Evolutionary conservation across 2,329 filamentous ascomycete species (phyloP), one percentile per base, ranked within the genome.

Genomic region (Rhinocladiella similis): DNA sequence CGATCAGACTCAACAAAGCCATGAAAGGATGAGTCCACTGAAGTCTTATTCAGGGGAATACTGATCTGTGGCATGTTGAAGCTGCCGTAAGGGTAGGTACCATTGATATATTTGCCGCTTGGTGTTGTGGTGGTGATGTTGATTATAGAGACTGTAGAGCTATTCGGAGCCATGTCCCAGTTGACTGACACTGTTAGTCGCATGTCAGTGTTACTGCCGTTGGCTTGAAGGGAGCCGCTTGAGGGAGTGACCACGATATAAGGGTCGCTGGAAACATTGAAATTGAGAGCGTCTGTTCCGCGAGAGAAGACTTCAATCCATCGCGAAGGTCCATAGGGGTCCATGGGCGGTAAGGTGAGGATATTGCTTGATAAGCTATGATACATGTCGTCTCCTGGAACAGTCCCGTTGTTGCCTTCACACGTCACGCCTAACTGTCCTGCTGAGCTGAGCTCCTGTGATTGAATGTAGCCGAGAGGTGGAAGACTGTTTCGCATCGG

Each of bases 401-500:
- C 81, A 0, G 83, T 84, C 1, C 84, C 86, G 60, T 88, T 88
- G 58, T 78, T 81, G 1, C 82, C 85, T 66, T 90, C 85, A 1
- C 88, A 77, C 1, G 82, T 75, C 43, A 90, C 74, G 19, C 85
- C 84, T 53, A 90, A 74, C 52, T 85, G 78, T 6, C 87, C 87
- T 0, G 82, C 80, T 5, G 88, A 73, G 4, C 81, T 80, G 12
- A 78, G 77, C 50, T 86, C 82, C 1, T 76, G 71, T 1, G 76
- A 77, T 67, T 86, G 83, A 1, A 86, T 82, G 61, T 82, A 86
- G 4, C 78, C 72, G 60, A 88, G 76, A 6, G 82, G 79, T 0
- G 86, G 85, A 1, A 87, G 78, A 0, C 80, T 80, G 66, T 90
- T 87, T 33, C 85, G 77, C 86, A 89, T 89, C 1, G 87, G 85